These are phyloP conservation scores for Pleodorina starrii DNA, from an alignment of 139 green algal species.

Conservation along the genomic window DNA sequence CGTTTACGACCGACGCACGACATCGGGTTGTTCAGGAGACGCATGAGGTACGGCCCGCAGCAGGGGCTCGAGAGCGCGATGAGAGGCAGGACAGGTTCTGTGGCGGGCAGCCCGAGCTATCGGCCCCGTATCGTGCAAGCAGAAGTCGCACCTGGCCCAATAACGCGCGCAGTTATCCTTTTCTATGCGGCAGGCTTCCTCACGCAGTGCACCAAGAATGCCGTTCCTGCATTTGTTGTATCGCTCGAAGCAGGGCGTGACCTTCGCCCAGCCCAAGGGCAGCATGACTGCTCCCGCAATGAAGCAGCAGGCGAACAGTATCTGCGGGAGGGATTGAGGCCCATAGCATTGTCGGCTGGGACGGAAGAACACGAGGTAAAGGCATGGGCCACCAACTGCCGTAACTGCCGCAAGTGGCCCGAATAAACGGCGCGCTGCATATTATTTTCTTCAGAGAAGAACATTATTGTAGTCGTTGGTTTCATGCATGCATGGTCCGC, in stretches of 20 bases:
- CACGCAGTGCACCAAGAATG: neutral
- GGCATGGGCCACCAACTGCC: neutral
- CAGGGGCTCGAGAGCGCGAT: neutral
- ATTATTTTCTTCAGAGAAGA: no score
- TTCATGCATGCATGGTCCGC: no score
- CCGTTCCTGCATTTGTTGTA: neutral
- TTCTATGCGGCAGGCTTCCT: neutral
- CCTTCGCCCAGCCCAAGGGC: neutral
- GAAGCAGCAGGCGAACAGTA: neutral
- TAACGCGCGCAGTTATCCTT: neutral
- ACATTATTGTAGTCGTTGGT: no score
- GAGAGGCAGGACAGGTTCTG: neutral
- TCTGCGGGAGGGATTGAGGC: neutral
- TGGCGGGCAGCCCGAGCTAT: neutral
- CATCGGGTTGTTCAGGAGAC: neutral
- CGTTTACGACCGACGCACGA: neutral
- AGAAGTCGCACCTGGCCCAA: neutral
- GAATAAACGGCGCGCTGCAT: neutral
- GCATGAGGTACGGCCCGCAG: neutral
- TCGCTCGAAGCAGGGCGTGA: neutral
- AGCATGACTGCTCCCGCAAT: slow-evolving; percentile 3
- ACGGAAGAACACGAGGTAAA: neutral
- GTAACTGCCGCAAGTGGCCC: neutral
- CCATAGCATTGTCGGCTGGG: neutral
- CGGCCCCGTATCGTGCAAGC: neutral